Conservation (phyloP, 2,329 filamentous ascomycete genomes). For the Penicillium sp. region DNA sequence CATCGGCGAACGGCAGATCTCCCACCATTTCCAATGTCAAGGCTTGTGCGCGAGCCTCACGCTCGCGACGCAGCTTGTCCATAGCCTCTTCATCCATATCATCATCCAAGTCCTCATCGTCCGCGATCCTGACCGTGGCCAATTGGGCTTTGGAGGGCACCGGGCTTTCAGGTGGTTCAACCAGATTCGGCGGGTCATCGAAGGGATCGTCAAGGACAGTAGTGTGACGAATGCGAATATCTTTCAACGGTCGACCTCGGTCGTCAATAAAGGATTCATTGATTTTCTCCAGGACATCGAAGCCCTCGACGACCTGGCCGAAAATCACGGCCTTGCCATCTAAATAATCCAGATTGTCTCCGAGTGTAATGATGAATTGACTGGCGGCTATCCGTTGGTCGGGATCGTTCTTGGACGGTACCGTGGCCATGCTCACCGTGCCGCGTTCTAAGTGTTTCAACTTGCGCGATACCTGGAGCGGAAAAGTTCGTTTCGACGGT, state of each 20-base stretch:
- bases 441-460: constrained; percentile 85
- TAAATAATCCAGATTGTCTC: constrained; percentile 83
- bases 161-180: constrained; percentile 77
- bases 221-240: constrained; percentile 92
- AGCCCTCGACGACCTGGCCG: constrained; percentile 92
- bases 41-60: constrained; percentile 89
- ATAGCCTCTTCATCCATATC: constrained; percentile 76
- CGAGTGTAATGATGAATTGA: constrained; percentile 91
- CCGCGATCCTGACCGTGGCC: constrained; percentile 85
- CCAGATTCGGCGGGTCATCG: constrained; percentile 73
- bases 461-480: constrained; percentile 80
- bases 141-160: constrained; percentile 80
- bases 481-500: constrained; percentile 71
- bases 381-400: constrained; percentile 81
- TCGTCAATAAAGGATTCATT: constrained; percentile 86
- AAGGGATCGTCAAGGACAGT: constrained; percentile 90
- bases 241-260: constrained; percentile 81
- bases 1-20: constrained; percentile 93
- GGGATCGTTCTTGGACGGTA: constrained; percentile 69
- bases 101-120: constrained; percentile 79
- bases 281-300: constrained; percentile 90
- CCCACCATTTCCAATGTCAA: constrained; percentile 97
- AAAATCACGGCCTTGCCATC: constrained; percentile 95
- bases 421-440: constrained; percentile 97
- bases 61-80: constrained; percentile 78